These are phyloP conservation scores for Dryadomyces quercus-mongolicae DNA, from an alignment of 2,329 filamentous ascomycete species.

Conservation along the genomic window DNA sequence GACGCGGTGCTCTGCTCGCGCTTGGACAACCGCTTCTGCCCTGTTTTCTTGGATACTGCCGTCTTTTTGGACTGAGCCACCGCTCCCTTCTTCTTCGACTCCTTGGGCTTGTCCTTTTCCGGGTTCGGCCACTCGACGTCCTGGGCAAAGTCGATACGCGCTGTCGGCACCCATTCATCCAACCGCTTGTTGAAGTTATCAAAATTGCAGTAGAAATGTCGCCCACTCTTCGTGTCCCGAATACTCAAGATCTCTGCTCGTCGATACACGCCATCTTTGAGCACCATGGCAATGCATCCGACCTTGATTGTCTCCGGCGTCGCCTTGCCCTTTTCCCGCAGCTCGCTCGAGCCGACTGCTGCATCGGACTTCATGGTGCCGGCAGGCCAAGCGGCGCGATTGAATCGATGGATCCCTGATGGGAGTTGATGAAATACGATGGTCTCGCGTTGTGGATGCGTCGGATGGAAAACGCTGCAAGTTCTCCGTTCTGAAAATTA, in stretches of 20 bases:
- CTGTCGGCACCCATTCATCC: slow-evolving; percentile 76
- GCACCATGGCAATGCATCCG: slow-evolving; percentile 49
- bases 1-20: slow-evolving; percentile 42
- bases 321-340: slow-evolving; percentile 63
- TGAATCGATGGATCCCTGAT: background rate
- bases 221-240: slow-evolving; percentile 74
- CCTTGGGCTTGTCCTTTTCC: slow-evolving; percentile 72
- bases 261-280: slow-evolving; percentile 68
- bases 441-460: background rate
- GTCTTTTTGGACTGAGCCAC: slow-evolving; percentile 37
- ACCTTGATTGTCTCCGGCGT: slow-evolving; percentile 68
- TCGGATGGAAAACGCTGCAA: too few species aligned
- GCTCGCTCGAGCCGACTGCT: slow-evolving; percentile 43
- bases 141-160: slow-evolving; percentile 72
- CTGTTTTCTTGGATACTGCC: slow-evolving; percentile 40
- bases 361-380: slow-evolving; percentile 31
- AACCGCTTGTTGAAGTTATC: slow-evolving; percentile 90
- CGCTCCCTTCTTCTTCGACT: slow-evolving; percentile 50
- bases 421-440: slow-evolving; percentile 3
- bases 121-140: slow-evolving; percentile 96
- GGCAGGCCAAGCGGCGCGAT: background rate
- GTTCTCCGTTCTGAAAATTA: background rate
- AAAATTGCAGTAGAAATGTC: slow-evolving; percentile 93
- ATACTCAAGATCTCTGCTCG: slow-evolving; percentile 97
- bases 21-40: slow-evolving; percentile 39